These are phyloP conservation scores for Raphanus sativus DNA, from an alignment of 345 rosid genomes.

Conservation along the genomic window DNA sequence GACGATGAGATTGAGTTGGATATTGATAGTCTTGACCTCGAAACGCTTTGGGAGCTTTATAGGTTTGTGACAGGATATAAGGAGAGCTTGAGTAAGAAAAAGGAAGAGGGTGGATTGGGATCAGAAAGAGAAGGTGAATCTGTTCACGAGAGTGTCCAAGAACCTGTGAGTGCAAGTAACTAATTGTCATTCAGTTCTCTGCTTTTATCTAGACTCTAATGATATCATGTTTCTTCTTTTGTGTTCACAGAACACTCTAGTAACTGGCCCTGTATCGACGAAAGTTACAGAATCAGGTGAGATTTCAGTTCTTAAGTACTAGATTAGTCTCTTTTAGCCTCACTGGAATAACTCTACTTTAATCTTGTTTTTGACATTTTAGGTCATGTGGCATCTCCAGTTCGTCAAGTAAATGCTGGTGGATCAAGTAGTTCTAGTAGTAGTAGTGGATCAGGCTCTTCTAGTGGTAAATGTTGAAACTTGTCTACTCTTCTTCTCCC, in stretches of 20 bases:
- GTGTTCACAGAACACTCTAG: conserved; percentile 29
- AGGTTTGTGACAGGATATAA: conserved; percentile 53
- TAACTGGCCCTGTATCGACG: conserved; percentile 13
- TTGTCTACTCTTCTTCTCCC: background rate
- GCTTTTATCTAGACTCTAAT: conserved; percentile 1
- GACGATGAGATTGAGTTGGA: conserved; percentile 95
- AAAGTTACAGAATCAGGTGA: conserved; percentile 33
- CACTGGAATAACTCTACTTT: conserved; percentile 23
- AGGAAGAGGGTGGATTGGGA: conserved; percentile 41
- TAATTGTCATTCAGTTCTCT: conserved; percentile 13
- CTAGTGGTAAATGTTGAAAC: conserved; percentile 37
- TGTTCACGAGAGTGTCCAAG: conserved; percentile 38
- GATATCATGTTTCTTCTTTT: conserved; percentile 2
- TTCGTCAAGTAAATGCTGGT: conserved; percentile 25
- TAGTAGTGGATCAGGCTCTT: conserved; percentile 42
- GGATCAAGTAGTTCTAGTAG: conserved; percentile 35
- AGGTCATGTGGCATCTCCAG: conserved; percentile 27
- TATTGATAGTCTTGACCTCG: conserved; percentile 72
- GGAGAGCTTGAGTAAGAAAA: conserved; percentile 47
- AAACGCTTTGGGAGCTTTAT: conserved; percentile 91
- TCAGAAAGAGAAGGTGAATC: conserved; percentile 43
- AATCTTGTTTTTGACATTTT: background rate
- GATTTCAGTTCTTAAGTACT: conserved; percentile 12
- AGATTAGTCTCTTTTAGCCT: background rate
- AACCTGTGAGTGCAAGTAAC: conserved; percentile 45